Base-by-base conservation (phyloP, 73 alveolate species). In the Uronychia binucleata region DNA sequence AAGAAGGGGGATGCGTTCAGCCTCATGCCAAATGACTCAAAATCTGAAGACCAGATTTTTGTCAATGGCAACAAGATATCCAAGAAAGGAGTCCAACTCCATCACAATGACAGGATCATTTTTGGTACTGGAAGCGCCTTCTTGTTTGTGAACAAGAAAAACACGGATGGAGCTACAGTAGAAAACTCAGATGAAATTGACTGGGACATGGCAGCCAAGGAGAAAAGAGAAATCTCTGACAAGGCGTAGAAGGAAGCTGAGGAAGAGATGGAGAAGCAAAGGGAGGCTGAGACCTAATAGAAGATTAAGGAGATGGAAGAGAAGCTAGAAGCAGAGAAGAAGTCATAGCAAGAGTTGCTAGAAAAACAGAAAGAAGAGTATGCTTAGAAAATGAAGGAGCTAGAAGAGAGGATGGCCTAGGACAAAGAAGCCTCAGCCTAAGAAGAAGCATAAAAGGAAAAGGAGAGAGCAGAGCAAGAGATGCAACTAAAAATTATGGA, bases 21-120 rank as follows among this genome's bases (percentile, higher is more conserved):
- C 30, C 81, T 93, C 30, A 89, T 81, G 79, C 91, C 96, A 8
- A 79, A 89, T 57, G 79, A 75, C 34, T 60, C 78, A 30, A 91
- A 77, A 30, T 83, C 95, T 34, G 57, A 74, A 30, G 95, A 87
- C 34, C 82, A 95, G 78, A 95, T 93, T 28, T 59, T 86, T 58
- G 91, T 95, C 28, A 95, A 95, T 84, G 99, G 99, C 29, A 93
- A 92, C 58, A 92, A 78, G 28, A 77, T 93, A 29, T 57, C 33
- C 31, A 85, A 87, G 57, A 58, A 83, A 58, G 94, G 90, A 35
- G 92, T 86, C 31, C 75, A 75, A 32, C 80, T 94, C 0, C 30
- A 30, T 25, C 96, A 89, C 58, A 87, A 83, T 67, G 98, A 94
- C 75, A 87, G 98, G 85, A 57, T 94, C 5, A 86, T 94, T n/a